Evolutionary conservation across 805 yeast species (phyloP).

Genomic region (Pichia manshurica): DNA sequence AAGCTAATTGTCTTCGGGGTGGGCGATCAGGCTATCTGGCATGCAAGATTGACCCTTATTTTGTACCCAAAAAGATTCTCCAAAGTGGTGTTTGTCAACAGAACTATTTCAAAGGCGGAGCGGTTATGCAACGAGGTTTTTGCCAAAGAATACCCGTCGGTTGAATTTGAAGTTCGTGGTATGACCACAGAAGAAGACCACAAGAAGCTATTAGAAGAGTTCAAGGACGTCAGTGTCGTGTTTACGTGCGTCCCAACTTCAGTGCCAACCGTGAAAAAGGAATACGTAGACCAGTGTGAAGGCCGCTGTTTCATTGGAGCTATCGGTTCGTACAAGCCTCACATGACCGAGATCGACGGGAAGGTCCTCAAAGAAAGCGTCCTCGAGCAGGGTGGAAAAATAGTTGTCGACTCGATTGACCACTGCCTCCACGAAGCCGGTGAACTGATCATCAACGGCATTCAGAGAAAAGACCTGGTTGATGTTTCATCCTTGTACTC

Average conservation of each 20-base stretch:
- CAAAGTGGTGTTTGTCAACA: conserved; percentile 41
- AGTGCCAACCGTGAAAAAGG: conserved; percentile 36
- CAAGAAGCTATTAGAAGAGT: conserved; percentile 19
- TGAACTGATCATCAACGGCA: conserved; percentile 46
- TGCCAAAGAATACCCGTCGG: conserved; percentile 24
- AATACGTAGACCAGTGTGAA: conserved; percentile 25
- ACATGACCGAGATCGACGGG: conserved; percentile 57
- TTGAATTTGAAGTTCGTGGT: conserved; percentile 17
- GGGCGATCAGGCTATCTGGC: conserved; percentile 66
- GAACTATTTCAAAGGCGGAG: conserved; percentile 38
- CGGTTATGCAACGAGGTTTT: conserved; percentile 27
- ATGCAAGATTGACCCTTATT: conserved; percentile 38
- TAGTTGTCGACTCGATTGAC: conserved; percentile 55
- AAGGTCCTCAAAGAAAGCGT: conserved; percentile 33
- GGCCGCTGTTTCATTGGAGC: conserved; percentile 42
- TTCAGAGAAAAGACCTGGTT: conserved; percentile 35
- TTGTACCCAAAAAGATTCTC: conserved; percentile 35
- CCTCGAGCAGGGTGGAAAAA: conserved; percentile 33
- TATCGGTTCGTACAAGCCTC: conserved; percentile 65
- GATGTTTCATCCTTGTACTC: conserved; percentile 40
- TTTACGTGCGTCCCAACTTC: conserved; percentile 60
- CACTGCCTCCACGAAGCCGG: conserved; percentile 61
- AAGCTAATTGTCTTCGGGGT: conserved; percentile 46
- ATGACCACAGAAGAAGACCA: conserved; percentile 13
- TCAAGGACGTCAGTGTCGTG: conserved; percentile 40